These are phyloP conservation scores for Leccinellum luteum DNA, from an alignment of 768 basidiomycete genomes.

Conservation along the genomic window DNA sequence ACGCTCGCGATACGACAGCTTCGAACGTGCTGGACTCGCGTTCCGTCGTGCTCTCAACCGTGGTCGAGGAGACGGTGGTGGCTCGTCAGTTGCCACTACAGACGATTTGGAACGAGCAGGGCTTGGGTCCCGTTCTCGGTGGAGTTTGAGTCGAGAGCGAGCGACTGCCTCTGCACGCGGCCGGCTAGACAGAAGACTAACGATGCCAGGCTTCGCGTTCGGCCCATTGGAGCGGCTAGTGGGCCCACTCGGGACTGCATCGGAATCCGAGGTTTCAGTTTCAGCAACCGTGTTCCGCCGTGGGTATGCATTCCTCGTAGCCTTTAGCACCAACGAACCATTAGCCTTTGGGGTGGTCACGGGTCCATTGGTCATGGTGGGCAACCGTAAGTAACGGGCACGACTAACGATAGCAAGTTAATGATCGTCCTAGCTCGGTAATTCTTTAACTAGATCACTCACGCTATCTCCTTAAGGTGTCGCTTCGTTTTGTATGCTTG, in stretches of 20 bases:
- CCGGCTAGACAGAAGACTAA: slow-evolving; percentile 38
- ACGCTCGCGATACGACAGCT: slow-evolving; percentile 24
- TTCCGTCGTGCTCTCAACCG: slow-evolving; percentile 37
- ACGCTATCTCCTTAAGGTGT: slow-evolving; percentile 82
- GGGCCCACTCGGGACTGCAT: slow-evolving; percentile 25
- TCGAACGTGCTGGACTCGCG: slow-evolving; percentile 39
- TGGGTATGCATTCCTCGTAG: slow-evolving; percentile 31
- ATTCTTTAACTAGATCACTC: slow-evolving; percentile 35
- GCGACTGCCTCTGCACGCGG: slow-evolving; percentile 24
- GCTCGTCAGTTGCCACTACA: slow-evolving; percentile 19
- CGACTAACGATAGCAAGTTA: slow-evolving; percentile 48
- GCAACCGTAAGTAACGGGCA: slow-evolving; percentile 77
- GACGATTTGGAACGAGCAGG: slow-evolving; percentile 32
- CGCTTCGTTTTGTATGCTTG: slow-evolving; percentile 65
- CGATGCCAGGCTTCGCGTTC: slow-evolving; percentile 33
- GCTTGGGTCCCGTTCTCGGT: slow-evolving; percentile 30
- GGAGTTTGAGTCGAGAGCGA: slow-evolving; percentile 29
- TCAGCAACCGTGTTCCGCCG: slow-evolving; percentile 26
- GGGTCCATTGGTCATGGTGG: slow-evolving; percentile 47
- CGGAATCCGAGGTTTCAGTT: slow-evolving; percentile 33
- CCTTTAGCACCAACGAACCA: slow-evolving; percentile 23
- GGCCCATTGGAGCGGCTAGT: slow-evolving; percentile 26
- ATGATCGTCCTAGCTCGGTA: slow-evolving; percentile 24
- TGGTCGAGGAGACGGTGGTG: slow-evolving; percentile 30
- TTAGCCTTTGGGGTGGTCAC: slow-evolving; percentile 29